Base-by-base conservation (phyloP, 805 yeast species). In the Wickerhamomyces canadensis region DNA sequence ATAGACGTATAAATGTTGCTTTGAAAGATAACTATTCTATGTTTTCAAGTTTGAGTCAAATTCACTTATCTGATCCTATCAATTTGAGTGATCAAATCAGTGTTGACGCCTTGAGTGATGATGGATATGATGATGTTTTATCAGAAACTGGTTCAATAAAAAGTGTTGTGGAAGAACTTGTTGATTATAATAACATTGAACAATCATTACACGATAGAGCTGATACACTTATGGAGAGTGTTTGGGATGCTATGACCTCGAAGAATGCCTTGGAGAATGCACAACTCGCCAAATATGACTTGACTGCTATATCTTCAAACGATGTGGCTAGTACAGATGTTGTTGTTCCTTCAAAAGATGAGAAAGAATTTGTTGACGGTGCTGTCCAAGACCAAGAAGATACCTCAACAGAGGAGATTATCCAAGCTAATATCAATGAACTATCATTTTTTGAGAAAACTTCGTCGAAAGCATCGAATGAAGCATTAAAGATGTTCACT, bases 181-280 rank as follows among this genome's bases (percentile, higher is more conserved):
- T 58, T 23, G 63, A 58, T 27, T 54, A 48, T 13, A 49, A 45
- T 17, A 49, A 46, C 11, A 47, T 68, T 18, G 72, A 68, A 40
- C 62, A 61, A 27, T 65, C 69, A 14, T 58, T 80, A 17, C 72
- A 70, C 22, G 84, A 78, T 44, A 78, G 74, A 40, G 76, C 81
- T 13, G 88, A 81, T 42, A 70, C 62, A 19, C 69, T 82, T 37
- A 72, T 84, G 45, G 87, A 81, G 43, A 72, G 81, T 14, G 69
- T 78, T 13, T 77, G 72, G 52, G 76, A 68, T 41, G 84, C 83
- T 1, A 69, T 78, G 57, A 66, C 72, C 6, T 64, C 64, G 44
- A 66, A 46, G 38, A 54, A 44, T 32, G 45, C 41, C 5, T 31
- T 14, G 5, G 49, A 52, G 22, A 17, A 42, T 27, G 53, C 55